Percentiles rank a stretch among this genome's conserved stretches.
These are phyloP conservation scores for Triticum turgidum DNA, from an alignment of 176 grass and related monocot genomes.

Conservation along the genomic window DNA sequence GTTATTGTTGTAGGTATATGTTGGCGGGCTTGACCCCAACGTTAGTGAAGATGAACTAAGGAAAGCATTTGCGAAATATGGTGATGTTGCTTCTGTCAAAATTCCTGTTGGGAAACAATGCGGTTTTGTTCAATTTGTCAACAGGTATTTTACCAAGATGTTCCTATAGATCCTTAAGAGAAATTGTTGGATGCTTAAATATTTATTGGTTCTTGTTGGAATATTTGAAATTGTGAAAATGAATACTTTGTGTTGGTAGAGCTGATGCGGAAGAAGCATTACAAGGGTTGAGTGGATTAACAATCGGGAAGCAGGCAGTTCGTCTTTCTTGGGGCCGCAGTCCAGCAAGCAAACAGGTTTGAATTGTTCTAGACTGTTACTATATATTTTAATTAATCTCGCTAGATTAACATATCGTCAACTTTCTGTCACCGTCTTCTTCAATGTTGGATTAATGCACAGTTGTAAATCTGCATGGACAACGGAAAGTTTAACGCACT, in stretches of 20 bases:
- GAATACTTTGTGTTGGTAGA: slow-evolving; percentile 38
- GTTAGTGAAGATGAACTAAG: slow-evolving; percentile 81
- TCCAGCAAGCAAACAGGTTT: slow-evolving; percentile 86
- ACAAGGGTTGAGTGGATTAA: slow-evolving; percentile 72
- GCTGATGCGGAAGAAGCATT: slow-evolving; percentile 96
- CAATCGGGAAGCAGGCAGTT: slow-evolving; percentile 82
- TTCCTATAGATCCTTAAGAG: slow-evolving; percentile 8
- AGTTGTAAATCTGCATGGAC: neutral
- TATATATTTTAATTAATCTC: slow-evolving; percentile 7
- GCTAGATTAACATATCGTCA: neutral
- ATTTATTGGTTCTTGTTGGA: neutral
- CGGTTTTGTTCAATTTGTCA: slow-evolving; percentile 93
- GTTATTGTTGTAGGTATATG: slow-evolving; percentile 73
- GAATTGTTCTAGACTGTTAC: neutral
- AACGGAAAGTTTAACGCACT: neutral
- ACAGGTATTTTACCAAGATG: slow-evolving; percentile 55
- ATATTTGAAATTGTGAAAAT: slow-evolving; percentile 8
- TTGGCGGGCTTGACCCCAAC: slow-evolving; percentile 80
- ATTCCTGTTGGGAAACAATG: slow-evolving; percentile 92
- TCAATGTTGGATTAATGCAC: neutral
- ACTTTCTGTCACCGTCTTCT: neutral
- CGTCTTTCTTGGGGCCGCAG: slow-evolving; percentile 94
- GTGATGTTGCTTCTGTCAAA: slow-evolving; percentile 89
- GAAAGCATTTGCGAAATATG: slow-evolving; percentile 83
- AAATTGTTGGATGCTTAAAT: neutral